A percentile compares a stretch with the other conserved stretches of the same genome.
Conservation (phyloP, 805 yeast species). For the Kodamaea laetipori region DNA sequence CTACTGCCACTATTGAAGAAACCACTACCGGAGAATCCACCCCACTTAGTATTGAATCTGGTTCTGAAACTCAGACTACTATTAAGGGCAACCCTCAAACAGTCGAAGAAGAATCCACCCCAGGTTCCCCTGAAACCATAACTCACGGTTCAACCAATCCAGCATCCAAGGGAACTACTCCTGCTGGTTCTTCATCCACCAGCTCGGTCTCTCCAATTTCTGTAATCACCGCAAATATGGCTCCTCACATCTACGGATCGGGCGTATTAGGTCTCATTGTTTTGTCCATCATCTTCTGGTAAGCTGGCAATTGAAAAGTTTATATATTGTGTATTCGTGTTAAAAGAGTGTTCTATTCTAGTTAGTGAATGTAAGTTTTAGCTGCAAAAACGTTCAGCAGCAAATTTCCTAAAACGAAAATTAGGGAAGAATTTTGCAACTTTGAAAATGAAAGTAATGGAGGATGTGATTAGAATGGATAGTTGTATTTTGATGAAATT, state of each 20-base stretch:
- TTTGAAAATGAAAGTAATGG: too few relatives aligned
- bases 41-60: not conserved
- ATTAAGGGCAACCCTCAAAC: too few relatives aligned
- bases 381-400: too few relatives aligned
- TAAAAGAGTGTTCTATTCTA: not conserved
- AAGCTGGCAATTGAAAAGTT: not conserved
- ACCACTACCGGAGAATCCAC: constrained; percentile 4
- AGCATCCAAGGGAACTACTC: not conserved
- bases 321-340: not conserved
- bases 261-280: constrained; percentile 10
- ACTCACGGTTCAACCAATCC: not conserved
- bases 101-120: too few relatives aligned
- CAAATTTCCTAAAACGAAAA: too few relatives aligned
- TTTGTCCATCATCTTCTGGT: constrained; percentile 7
- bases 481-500: too few relatives aligned
- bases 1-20: too few relatives aligned
- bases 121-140: not conserved
- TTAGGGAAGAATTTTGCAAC: too few relatives aligned
- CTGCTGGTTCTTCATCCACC: not conserved
- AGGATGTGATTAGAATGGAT: too few relatives aligned
- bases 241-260: constrained; percentile 9
- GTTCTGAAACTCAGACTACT: not conserved
- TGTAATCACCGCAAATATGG: constrained; percentile 7
- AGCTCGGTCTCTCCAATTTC: not conserved
- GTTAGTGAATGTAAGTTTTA: not conserved